These are phyloP conservation scores for Gossypium trilobum DNA, from an alignment of 441 rosid species.

Conservation along the genomic window DNA sequence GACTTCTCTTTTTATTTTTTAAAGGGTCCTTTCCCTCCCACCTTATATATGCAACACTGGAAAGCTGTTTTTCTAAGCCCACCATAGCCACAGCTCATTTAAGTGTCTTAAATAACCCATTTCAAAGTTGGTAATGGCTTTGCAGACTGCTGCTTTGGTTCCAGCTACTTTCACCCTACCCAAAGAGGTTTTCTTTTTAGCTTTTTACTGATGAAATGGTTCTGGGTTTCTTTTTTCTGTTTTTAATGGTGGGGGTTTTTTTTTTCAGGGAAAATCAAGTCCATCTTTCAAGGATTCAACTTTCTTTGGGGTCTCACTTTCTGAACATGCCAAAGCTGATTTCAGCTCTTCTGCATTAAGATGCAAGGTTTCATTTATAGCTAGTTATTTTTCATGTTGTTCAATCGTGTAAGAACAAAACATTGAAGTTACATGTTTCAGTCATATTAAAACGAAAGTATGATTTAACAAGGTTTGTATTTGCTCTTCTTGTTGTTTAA, in stretches of 20 bases:
- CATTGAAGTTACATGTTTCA: neutral
- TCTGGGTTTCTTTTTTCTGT: neutral
- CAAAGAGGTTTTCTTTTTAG: conserved; percentile 45
- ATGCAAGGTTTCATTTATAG: conserved; percentile 38
- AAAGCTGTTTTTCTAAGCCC: neutral
- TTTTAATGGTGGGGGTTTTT: neutral
- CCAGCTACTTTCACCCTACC: conserved; percentile 53
- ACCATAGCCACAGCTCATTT: neutral
- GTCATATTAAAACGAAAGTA: no score
- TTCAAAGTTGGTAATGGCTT: conserved; percentile 40
- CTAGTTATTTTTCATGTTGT: neutral
- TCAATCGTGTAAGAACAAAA: neutral
- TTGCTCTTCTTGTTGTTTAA: no score
- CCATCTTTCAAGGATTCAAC: conserved; percentile 65
- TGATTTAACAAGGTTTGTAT: no score
- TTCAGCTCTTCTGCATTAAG: conserved; percentile 48
- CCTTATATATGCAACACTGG: neutral
- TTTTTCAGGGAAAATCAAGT: conserved; percentile 42
- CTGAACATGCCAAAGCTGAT: conserved; percentile 51
- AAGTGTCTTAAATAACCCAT: neutral
- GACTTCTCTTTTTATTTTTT: neutral
- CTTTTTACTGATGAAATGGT: neutral
- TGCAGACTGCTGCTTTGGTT: conserved; percentile 67
- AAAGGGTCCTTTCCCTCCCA: neutral
- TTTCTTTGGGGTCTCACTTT: conserved; percentile 64